Base-by-base conservation (phyloP, 208 protist species). In the Wallacemonas sp. region DNA sequence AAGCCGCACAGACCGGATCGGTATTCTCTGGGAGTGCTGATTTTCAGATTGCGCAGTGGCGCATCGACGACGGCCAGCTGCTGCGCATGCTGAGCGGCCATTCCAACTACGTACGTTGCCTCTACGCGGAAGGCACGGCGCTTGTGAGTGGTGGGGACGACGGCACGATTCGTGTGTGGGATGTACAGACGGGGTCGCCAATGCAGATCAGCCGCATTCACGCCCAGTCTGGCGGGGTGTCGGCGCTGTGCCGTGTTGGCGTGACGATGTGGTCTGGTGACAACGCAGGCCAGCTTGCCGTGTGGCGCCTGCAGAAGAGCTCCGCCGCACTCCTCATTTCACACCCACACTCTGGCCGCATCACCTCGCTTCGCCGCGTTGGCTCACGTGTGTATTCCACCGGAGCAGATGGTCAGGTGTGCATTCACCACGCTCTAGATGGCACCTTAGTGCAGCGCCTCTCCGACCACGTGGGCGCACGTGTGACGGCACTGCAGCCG, bases 241-340 rank as follows among this genome's bases (percentile, higher is more conserved):
- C 86, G 21, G 82, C 83, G 56, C 69, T 95, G 54, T 91, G 83
- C 55, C 83, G 89, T 2, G 85, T 91, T 4, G 89, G 89, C 5
- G 78, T 89, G 19, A 80, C 67, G n/a, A 91, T 95, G 83, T 95
- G 89, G 89, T 92, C 89, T 3, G 89, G 89, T 21, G 89, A 95
- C 62, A 68, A 90, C 33, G 79, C 72, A 34, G 89, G 89, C 12
- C 46, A 54, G 45, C 62, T 95, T 8, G 65, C 67, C n/a, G 79
- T 84, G 30, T 95, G 89, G 89, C 68, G 65, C 55, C 66, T 95
- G 22, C 73, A 79, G 51, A 70, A 77, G 55, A 66, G 72, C n/a
- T 55, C 41, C 3, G 19, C 19, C 28, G 69, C 62, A 38, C 58
- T 82, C 53, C 70, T 79, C 19, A 58, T 80, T 28, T 80, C 58